Evolutionary conservation across 352 stramenopile species (phyloP), one percentile per base, ranked within the genome.

Genomic region (Aphanomyces invadans): DNA sequence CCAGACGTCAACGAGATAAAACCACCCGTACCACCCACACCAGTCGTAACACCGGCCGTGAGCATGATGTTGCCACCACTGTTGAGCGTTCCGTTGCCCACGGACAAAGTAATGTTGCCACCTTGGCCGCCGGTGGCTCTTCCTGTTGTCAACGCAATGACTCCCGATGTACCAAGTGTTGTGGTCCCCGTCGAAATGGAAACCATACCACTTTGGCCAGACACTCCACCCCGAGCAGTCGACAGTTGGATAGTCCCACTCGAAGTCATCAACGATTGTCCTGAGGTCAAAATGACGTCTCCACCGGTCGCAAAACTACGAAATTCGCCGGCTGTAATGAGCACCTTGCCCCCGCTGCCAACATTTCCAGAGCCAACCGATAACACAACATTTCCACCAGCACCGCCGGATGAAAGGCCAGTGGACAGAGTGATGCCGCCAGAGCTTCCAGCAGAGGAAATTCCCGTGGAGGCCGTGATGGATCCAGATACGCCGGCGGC

Each of bases 121-220:
- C 73, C 74, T 19, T 39, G 60, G 4, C 68, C 68, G 12, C 45
- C 54, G 17, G 51, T 57, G 36, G 78, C 67, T 25, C 70, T 68
- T 19, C 78, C 78, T 21, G 76, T 76, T 5, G 39, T 17, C 3
- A 84, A 25, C 10, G 66, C 39, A 28, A 84, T 48, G 2, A 62
- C 68, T 23, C 78, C 76, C 5, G 73, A 77, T 36, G 60, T 62
- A 29, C 70, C 72, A 36, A 45, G 62, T 61, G 36, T 71, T 39
- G 70, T 57, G 15, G 59, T 75, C 44, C 71, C 76, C 19, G 75
- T 83, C 0, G 51, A 70, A 28, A 97, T 69, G 4, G 72, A 64
- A 9, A 97, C 46, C n/a, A 70, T 81, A 4, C 95, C 94, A 55
- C 83, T 92, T 11, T 74, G 85, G 21, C 77, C 78, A 32, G 70